Base-by-base conservation (phyloP, 257 asterid genomes). In the Solanum okadae region DNA sequence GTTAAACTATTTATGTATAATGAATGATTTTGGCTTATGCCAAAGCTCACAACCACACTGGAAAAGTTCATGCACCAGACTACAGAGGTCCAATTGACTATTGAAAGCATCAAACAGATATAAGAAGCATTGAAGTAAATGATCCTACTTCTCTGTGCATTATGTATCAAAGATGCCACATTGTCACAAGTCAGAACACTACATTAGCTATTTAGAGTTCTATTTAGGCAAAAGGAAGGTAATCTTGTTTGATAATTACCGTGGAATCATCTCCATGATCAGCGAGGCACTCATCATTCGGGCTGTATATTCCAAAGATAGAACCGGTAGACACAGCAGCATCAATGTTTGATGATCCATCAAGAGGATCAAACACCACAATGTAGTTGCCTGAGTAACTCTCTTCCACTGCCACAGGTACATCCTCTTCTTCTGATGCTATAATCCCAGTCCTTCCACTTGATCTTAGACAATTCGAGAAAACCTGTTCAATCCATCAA, bases 371-470 rank as follows among this genome's bases (percentile, higher is more conserved):
- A 59, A 97, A 97, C 2, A 97, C 99, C 11, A 96, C 98, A 87
- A 97, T 95, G 92, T 97, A 97, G 92, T 97, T 97, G 87, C 99
- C 98, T 8, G 98, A 97, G 87, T 96, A 97, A 89, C 96, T 97
- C 90, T 97, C 98, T 87, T 97, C 99, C 85, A 97, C 98, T 0
- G 99, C 99, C 91, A 97, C 98, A 0, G 99, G 99, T 8, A 96
- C 98, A 89, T 97, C 98, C 92, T 97, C 99, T 91, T 97, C 99
- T 92, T 97, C 99, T 1, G 99, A 97, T 25, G 99, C 98, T 78
- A 97, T 97, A 91, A 97, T 97, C 88, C 99, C 98, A 20, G 99
- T 97, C 88, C 98, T 92, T 56, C 99, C 99, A 81, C 98, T 97
- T 20, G 99, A 97, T 85, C 94, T 93, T 94, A 97, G 87, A 89